Evolutionary conservation across 805 yeast species (phyloP), one percentile per base, ranked within the genome.

Genomic region (Wickerhamomyces queroliae): DNA sequence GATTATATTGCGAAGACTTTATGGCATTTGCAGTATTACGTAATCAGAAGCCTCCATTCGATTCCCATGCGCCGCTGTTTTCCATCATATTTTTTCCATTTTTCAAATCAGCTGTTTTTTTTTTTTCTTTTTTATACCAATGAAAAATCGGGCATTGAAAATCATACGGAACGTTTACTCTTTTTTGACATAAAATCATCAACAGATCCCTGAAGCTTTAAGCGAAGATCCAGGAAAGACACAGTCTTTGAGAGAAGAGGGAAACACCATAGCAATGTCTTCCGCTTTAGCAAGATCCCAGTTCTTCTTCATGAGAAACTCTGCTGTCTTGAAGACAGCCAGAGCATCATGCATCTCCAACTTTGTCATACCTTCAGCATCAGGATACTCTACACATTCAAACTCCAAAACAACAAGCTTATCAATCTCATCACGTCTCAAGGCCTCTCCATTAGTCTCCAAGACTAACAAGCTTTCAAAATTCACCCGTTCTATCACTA

Each of bases 281-380:
- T 47, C 55, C 7, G 38, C 48, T 22, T 44, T 78, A 36, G 70
- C 77, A 34, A 70, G 69, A 52, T 64, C 79, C 6, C 72, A 73
- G 64, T 75, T 77, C 59, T 78, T 73, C 64, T 79, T 80, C 58
- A 66, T 78, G 44, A 69, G 66, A 53, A 80, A 79, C 59, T 50
- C 73, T 4, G 61, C 74, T 19, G 70, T 76, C 26, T 52, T 71
- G 43, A 61, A 59, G 44, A 63, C 58, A 13, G 41, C 51, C 22
- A 48, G 43, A 39, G 36, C 40, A 13, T 41, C 52, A 13, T 44
- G 51, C 19, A 38, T 44, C 26, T 46, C 46, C 43, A 50, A 45
- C 41, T 45, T 46, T 45, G 35, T 47, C 15, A 38, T 52, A 3
- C 42, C 27, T 23, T 34, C 49, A 12, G 33, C 43, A 19, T 33